Evolutionary conservation across 352 stramenopile genomes (phyloP), one percentile per base, ranked within the genome.

Genomic region (Globisporangium cystogenes): DNA sequence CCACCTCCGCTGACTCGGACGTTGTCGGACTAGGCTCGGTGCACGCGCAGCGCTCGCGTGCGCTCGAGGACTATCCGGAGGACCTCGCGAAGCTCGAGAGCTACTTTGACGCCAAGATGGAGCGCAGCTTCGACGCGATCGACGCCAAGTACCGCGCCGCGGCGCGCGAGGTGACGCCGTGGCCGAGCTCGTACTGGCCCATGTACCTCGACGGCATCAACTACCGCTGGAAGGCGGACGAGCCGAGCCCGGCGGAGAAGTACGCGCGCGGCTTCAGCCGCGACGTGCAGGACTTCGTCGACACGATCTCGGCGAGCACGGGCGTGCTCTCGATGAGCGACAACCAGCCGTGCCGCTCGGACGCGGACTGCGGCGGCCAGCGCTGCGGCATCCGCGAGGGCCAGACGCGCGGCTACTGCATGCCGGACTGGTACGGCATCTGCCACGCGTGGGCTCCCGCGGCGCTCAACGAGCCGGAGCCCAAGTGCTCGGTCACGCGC

Each of bases 151-250:
- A n/a, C n/a, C n/a, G n/a, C n/a, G n/a, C n/a, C n/a, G n/a, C n/a
- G n/a, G n/a, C n/a, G n/a, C n/a, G n/a, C n/a, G n/a, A n/a, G n/a
- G n/a, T n/a, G n/a, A n/a, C n/a, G n/a, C 66, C 74, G 39, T 89
- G 78, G 78, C 76, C 78, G 2, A 68, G 65, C 45, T 86, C 76
- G 62, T 89, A 87, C 62, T 89, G 78, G 78, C 75, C 78, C 1
- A 51, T 65, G 46, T 87, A 68, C 57, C 52, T 59, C 11, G 73
- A 85, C 62, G 74, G 77, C 42, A 82, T 88, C 56, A 86, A 86
- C 54, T 72, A 73, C 52, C 45, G 51, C 26, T 88, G 74, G 74
- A 45, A 4, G 35, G 50, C 16, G 66, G 66, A 12, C 29, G 29
- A 82, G 44, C 55, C 59, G 18, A 82, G 73, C 46, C 59, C 73